Conservation (phyloP, 257 asterid species). For the Paulownia fortunei region DNA sequence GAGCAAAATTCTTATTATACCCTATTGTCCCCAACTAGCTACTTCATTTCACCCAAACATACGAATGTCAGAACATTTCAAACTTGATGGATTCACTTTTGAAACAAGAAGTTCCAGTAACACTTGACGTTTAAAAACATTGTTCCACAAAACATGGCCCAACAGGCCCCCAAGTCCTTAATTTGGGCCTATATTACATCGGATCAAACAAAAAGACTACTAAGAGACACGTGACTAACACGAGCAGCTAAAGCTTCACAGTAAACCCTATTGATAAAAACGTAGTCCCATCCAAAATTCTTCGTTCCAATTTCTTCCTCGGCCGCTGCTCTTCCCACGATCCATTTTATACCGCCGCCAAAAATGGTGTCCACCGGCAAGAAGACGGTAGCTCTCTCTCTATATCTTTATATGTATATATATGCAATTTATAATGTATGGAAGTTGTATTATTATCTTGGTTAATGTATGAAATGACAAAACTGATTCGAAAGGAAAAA, state of each 20-base stretch:
- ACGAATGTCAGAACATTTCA: too few relatives aligned
- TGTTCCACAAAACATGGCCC: not conserved
- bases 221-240: not conserved
- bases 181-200: not conserved
- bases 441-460: not conserved
- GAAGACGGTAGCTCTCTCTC: conserved; percentile 41
- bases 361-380: conserved; percentile 50
- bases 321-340: conserved; percentile 19
- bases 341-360: not conserved
- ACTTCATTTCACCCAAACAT: too few relatives aligned
- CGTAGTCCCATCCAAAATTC: not conserved
- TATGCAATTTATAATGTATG: too few relatives aligned
- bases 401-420: not conserved
- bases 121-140: too few relatives aligned
- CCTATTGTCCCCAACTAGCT: too few relatives aligned
- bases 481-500: not conserved
- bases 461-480: not conserved
- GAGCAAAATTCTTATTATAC: too few relatives aligned
- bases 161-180: not conserved
- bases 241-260: not conserved
- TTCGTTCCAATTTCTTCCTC: not conserved
- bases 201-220: conserved; percentile 15
- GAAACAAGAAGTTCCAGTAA: too few relatives aligned
- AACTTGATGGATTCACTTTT: too few relatives aligned
- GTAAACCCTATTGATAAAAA: conserved; percentile 36